Evolutionary conservation across 257 asterid genomes (phyloP), one percentile per base, ranked within the genome.

Genomic region (Cruciata laevipes): DNA sequence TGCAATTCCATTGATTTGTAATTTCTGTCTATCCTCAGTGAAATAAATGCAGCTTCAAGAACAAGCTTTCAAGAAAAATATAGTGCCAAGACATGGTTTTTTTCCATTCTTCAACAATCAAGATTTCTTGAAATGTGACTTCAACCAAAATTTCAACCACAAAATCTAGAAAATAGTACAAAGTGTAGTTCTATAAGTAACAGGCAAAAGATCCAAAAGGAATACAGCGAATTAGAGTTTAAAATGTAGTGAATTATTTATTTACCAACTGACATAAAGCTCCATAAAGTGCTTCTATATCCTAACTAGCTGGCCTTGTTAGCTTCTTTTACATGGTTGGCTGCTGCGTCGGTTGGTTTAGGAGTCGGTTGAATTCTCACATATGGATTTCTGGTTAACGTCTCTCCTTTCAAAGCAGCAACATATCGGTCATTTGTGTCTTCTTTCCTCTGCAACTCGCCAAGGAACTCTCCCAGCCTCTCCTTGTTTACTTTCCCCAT

Each of bases 381-480:
- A 66, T 89, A 92, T 2, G 96, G 97, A 25, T 92, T 92, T 74
- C 98, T 83, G 49, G 93, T 92, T 72, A 92, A 80, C 8, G 96
- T 92, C 81, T 92, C 95, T 35, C 98, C 98, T 77, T 61, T 89
- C 64, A 92, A 74, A 52, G 98, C 98, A 78, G 98, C 97, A 65
- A 85, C 86, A 51, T 92, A 92, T 72, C 96, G 85, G 75, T 93
- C 99, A 74, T 90, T 88, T 18, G 99, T 93, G 59, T 93, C 69
- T 81, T 93, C 96, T 63, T 90, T 93, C 78, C 96, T 82, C 84
- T 86, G 84, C 79, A 93, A 74, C 79, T 93, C 99, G 4, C 81
- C 90, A 0, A 93, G 92, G 83, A 30, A 93, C 77, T 93, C 99
- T 0, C 88, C 97, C 24, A 93, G 81, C 75, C 97, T 77, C 79